phyloP scores from a whole-genome alignment of 495 filamentous ascomycete genomes.

The Penicillium ochrochloron region DNA sequence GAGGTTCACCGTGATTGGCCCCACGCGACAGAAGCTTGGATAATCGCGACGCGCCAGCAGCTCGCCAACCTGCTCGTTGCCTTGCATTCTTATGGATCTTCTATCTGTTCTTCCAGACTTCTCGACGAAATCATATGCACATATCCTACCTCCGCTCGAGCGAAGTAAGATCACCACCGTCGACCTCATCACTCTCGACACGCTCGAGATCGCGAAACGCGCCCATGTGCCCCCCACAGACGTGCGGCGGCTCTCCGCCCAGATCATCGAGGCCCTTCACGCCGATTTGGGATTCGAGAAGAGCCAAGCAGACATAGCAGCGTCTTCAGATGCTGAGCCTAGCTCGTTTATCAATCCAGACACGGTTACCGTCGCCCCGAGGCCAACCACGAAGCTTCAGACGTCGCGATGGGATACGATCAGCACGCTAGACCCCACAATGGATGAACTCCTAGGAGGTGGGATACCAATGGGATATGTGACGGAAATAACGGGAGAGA shows the following conservation, averaged over 20 bases:
- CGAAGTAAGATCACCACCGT: slow-evolving; percentile 72
- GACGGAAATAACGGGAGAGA: slow-evolving; percentile 92
- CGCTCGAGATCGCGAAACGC: slow-evolving; percentile 81
- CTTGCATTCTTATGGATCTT: slow-evolving; percentile 70
- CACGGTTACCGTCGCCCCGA: slow-evolving; percentile 15
- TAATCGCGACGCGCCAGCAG: slow-evolving; percentile 21
- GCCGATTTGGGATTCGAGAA: slow-evolving; percentile 59
- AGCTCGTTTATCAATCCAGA: slow-evolving; percentile 36
- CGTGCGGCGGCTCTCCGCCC: slow-evolving; percentile 68
- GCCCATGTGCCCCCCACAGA: slow-evolving; percentile 82
- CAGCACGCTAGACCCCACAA: slow-evolving; percentile 74
- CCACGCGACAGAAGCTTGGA: slow-evolving; percentile 9
- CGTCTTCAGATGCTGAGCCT: slow-evolving; percentile 19
- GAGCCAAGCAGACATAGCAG: slow-evolving; percentile 19
- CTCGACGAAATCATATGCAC: slow-evolving; percentile 65
- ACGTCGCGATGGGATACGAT: slow-evolving; percentile 61
- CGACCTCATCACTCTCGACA: slow-evolving; percentile 85
- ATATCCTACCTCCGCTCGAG: slow-evolving; percentile 81
- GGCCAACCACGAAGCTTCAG: slow-evolving; percentile 38
- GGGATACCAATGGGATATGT: slow-evolving; percentile 85
- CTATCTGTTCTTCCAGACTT: slow-evolving; percentile 81
- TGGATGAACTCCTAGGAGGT: slow-evolving; percentile 79
- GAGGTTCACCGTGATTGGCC: slow-evolving; percentile 12
- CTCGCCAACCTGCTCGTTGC: slow-evolving; percentile 12
- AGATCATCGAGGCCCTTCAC: slow-evolving; percentile 69